phyloP scores from a whole-genome alignment of 2,329 filamentous ascomycete species.

The Fusarium nematophilum region DNA sequence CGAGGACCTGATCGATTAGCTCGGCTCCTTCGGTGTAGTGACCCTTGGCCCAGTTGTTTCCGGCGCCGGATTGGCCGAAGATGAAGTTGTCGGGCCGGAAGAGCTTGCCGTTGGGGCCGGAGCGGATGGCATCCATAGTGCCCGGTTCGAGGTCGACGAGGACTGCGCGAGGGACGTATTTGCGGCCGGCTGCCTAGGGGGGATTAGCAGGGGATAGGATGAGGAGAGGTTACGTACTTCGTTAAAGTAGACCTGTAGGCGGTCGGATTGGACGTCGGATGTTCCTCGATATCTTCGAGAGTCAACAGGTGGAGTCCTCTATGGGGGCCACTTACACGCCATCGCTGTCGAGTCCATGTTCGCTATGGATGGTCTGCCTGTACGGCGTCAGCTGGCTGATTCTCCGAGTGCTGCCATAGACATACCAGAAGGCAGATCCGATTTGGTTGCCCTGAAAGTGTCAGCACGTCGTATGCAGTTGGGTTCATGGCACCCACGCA shows the following conservation, averaged over 20 bases:
- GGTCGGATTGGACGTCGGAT: conserved; percentile 99
- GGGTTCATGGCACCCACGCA: conserved; percentile 71
- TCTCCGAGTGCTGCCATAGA: too few relatives aligned
- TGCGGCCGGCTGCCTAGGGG: conserved; percentile 87
- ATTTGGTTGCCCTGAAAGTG: conserved; percentile 99
- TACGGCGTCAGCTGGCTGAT: too few relatives aligned
- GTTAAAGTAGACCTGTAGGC: conserved; percentile 99
- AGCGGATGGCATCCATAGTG: conserved; percentile 98
- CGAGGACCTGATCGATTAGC: conserved; percentile 95
- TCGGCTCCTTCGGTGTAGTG: conserved; percentile 99
- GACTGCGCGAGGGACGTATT: conserved; percentile 98
- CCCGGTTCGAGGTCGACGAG: conserved; percentile 98
- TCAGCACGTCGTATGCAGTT: conserved; percentile 53
- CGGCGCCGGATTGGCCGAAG: conserved; percentile 97
- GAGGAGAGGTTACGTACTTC: conserved; percentile 57
- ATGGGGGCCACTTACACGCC: conserved; percentile 98
- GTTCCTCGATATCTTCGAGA: too few relatives aligned
- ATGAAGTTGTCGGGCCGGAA: conserved; percentile 99
- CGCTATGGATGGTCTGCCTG: conserved; percentile 84
- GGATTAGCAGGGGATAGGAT: conserved; percentile 13
- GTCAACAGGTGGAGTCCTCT: too few relatives aligned
- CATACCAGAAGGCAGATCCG: conserved; percentile 99
- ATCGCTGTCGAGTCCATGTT: conserved; percentile 96
- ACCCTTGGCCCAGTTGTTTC: conserved; percentile 99
- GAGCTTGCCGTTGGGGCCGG: conserved; percentile 96